Evolutionary conservation across 352 stramenopile species (phyloP).

Genomic region (Phytophthora sansomeana): DNA sequence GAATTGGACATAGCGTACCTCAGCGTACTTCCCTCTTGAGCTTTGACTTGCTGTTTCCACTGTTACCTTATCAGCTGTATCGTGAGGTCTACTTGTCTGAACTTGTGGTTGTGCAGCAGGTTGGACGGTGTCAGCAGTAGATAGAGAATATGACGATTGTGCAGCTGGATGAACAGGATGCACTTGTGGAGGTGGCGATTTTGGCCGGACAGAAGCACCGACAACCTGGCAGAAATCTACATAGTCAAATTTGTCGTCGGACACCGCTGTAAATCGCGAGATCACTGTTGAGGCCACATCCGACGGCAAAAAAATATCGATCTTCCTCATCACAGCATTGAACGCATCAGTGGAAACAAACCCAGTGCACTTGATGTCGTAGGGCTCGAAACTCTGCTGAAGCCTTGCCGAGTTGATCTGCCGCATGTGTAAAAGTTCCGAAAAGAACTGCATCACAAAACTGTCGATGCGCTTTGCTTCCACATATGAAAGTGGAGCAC

Average conservation of each 20-base stretch:
- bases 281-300: constrained; percentile 59
- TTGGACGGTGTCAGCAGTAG: neutral
- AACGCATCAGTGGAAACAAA: constrained; percentile 77
- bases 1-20: constrained; percentile 22
- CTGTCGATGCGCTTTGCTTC: constrained; percentile 55
- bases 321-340: constrained; percentile 64
- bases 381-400: constrained; percentile 55
- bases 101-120: neutral
- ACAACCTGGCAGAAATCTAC: constrained; percentile 70
- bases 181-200: constrained; percentile 13
- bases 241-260: constrained; percentile 73
- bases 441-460: constrained; percentile 58
- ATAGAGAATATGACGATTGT: neutral
- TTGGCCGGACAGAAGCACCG: constrained; percentile 14
- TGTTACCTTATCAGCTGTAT: constrained; percentile 9
- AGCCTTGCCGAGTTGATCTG: constrained; percentile 39
- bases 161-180: constrained; percentile 14
- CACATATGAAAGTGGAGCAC: constrained; percentile 36
- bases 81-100: too few species aligned
- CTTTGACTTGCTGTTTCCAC: constrained; percentile 7
- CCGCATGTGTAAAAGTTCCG: constrained; percentile 55
- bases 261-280: constrained; percentile 51
- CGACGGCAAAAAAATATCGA: constrained; percentile 56
- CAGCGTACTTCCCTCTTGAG: constrained; percentile 12
- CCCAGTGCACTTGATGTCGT: constrained; percentile 65